A percentile compares a stretch with the other conserved stretches of the same genome.
Evolutionary conservation across 2,329 filamentous ascomycete species (phyloP).

Genomic region (Verticillium isaacii): DNA sequence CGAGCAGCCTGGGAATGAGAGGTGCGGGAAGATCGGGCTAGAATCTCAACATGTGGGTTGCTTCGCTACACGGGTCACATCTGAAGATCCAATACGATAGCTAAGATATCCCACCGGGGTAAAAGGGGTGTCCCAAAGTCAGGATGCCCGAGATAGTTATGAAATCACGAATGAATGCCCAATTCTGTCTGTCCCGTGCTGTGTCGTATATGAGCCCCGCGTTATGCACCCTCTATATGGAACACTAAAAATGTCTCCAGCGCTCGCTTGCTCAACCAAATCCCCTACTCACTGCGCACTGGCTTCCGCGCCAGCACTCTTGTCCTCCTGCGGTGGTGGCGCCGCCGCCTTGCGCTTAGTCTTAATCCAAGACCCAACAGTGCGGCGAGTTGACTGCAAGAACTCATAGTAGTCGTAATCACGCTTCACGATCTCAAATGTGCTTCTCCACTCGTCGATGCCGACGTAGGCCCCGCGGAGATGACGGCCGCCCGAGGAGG

Average conservation of each 20-base stretch:
- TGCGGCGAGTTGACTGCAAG: neutral
- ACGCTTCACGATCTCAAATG: neutral
- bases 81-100: neutral
- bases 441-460: slow-evolving; percentile 36
- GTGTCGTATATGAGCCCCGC: neutral
- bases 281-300: too few relatives aligned
- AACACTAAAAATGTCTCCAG: too few relatives aligned
- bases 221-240: too few relatives aligned
- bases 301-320: neutral
- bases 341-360: slow-evolving; percentile 13
- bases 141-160: neutral
- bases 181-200: neutral
- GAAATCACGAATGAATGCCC: neutral
- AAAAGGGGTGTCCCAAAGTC: neutral
- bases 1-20: neutral
- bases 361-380: neutral
- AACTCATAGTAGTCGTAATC: neutral
- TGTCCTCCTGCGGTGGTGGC: neutral
- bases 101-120: neutral
- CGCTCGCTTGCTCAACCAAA: too few relatives aligned
- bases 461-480: slow-evolving; percentile 82
- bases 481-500: slow-evolving; percentile 65
- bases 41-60: too few relatives aligned
- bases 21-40: too few relatives aligned
- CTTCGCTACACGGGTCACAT: too few relatives aligned